Conservation (phyloP, 805 yeast species). For the Suhomyces xylopsoci region DNA sequence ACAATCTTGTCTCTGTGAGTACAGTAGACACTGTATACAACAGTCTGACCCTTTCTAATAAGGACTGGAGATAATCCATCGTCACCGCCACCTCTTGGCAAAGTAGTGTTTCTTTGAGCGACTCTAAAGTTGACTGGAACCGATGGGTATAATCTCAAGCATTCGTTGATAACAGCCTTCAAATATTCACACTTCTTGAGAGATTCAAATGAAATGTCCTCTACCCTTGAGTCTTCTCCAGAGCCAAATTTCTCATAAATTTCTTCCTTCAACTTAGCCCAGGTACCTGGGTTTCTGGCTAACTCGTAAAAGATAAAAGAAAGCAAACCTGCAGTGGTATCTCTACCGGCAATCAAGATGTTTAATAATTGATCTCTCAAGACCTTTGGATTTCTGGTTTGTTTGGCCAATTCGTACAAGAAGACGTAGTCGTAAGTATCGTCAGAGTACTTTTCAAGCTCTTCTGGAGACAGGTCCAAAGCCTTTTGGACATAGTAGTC, state of each 20-base stretch:
- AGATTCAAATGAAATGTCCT: conserved; percentile 44
- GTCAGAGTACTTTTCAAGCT: conserved; percentile 26
- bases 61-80: conserved; percentile 20
- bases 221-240: conserved; percentile 31
- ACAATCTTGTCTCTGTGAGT: conserved; percentile 16
- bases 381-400: conserved; percentile 44
- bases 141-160: conserved; percentile 49
- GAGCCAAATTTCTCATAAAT: conserved; percentile 31
- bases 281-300: conserved; percentile 40
- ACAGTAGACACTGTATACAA: conserved; percentile 17
- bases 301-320: conserved; percentile 46
- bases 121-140: conserved; percentile 50
- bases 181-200: conserved; percentile 48
- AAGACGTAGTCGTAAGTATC: conserved; percentile 47
- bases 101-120: conserved; percentile 44
- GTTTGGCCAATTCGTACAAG: conserved; percentile 46
- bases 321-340: conserved; percentile 52
- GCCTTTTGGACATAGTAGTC: conserved; percentile 41
- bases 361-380: conserved; percentile 52
- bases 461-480: conserved; percentile 27
- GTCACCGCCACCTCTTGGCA: conserved; percentile 51
- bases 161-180: conserved; percentile 47
- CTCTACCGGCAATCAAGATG: conserved; percentile 53
- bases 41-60: conserved; percentile 22
- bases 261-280: conserved; percentile 35